Evolutionary conservation across 257 asterid species (phyloP).

Genomic region (Pogostemon cablin): DNA sequence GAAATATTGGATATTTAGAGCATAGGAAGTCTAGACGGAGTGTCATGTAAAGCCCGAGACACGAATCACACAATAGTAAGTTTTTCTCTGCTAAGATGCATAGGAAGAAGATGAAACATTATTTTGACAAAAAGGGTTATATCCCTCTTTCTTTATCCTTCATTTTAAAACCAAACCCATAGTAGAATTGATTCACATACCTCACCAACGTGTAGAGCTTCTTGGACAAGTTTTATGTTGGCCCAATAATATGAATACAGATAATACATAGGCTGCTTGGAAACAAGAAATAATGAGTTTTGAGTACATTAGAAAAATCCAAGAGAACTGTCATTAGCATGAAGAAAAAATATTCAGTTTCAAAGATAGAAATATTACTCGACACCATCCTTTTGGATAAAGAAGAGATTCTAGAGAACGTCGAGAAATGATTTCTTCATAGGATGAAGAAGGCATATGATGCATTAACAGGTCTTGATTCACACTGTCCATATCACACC

Average conservation of each 20-base stretch:
- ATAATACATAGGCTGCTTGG: conserved; percentile 15
- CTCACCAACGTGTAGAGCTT: conserved; percentile 37
- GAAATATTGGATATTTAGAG: too few species aligned
- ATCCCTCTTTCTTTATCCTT: too few species aligned
- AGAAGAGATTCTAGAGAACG: conserved; percentile 12
- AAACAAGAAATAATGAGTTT: neutral
- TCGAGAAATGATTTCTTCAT: conserved; percentile 5
- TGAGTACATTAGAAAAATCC: neutral
- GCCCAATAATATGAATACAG: conserved; percentile 23
- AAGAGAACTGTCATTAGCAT: too few species aligned
- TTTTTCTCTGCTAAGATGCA: too few species aligned
- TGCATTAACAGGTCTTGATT: neutral
- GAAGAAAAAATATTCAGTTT: neutral
- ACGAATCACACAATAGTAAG: too few species aligned
- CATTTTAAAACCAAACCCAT: neutral
- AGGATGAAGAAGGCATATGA: neutral
- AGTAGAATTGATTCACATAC: neutral
- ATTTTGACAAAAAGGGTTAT: too few species aligned
- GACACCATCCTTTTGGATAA: conserved; percentile 24
- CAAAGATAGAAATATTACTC: conserved; percentile 23
- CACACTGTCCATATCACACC: conserved; percentile 7
- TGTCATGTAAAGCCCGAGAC: too few species aligned
- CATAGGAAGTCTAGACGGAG: too few species aligned
- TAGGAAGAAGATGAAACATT: too few species aligned
- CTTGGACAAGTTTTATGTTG: conserved; percentile 28